Evolutionary conservation across 73 alveolate genomes (phyloP).

Genomic region (Paramecium octaurelia): DNA sequence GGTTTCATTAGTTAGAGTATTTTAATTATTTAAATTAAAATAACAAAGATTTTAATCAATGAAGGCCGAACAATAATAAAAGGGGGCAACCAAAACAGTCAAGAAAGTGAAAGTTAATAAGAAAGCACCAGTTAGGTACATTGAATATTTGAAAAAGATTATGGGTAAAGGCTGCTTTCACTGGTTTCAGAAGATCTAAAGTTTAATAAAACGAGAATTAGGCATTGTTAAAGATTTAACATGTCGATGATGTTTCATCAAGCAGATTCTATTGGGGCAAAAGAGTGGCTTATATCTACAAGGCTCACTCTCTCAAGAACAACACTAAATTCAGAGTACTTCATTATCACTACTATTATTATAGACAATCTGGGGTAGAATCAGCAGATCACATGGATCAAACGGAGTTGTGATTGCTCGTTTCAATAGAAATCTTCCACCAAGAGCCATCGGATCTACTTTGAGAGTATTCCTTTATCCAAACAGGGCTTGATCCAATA

Average conservation of each 20-base stretch:
- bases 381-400: slow-evolving; percentile 88
- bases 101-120: slow-evolving; percentile 7
- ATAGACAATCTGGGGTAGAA: slow-evolving; percentile 90
- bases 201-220: slow-evolving; percentile 72
- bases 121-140: slow-evolving; percentile 4
- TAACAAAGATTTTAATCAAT: not conserved
- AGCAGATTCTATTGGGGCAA: slow-evolving; percentile 87
- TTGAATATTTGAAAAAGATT: slow-evolving; percentile 65
- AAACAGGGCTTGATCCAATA: slow-evolving; percentile 55
- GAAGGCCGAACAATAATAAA: not conserved
- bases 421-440: slow-evolving; percentile 87
- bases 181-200: slow-evolving; percentile 93
- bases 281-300: slow-evolving; percentile 84
- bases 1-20: not conserved
- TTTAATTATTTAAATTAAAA: not conserved
- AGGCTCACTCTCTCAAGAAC: slow-evolving; percentile 70
- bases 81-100: slow-evolving; percentile 9
- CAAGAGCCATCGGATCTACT: slow-evolving; percentile 85
- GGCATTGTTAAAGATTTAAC: slow-evolving; percentile 85
- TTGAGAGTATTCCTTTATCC: slow-evolving; percentile 94
- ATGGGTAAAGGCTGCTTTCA: slow-evolving; percentile 87
- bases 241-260: slow-evolving; percentile 68
- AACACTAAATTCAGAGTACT: slow-evolving; percentile 77
- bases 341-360: not conserved
- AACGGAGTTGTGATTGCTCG: slow-evolving; percentile 88